These are phyloP conservation scores for Beta corolliflora DNA, from an alignment of 179 eudicot genomes.

Conservation along the genomic window DNA sequence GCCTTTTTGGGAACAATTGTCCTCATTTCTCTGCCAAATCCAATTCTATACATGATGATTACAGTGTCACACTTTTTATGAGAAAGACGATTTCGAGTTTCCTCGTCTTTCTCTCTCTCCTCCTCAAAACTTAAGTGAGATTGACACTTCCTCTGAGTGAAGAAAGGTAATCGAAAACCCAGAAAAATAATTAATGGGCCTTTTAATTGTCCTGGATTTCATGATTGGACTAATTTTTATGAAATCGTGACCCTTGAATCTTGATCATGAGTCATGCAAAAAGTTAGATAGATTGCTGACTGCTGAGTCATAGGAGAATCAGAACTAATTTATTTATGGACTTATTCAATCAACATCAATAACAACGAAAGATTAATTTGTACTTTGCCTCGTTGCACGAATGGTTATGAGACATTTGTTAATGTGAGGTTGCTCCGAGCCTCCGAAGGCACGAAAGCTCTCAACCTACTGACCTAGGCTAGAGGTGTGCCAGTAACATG, in stretches of 20 bases:
- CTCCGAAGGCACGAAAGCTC: too few species aligned
- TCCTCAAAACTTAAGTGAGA: slow-evolving; percentile 4
- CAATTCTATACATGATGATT: slow-evolving; percentile 41
- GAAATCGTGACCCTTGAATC: not conserved
- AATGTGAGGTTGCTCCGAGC: too few species aligned
- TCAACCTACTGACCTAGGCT: too few species aligned
- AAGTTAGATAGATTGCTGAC: slow-evolving; percentile 9
- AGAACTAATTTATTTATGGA: not conserved
- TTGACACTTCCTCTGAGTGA: not conserved
- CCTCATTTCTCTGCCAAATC: slow-evolving; percentile 38
- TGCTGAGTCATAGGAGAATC: slow-evolving; percentile 30
- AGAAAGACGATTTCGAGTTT: not conserved
- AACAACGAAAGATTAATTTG: too few species aligned
- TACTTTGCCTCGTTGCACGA: too few species aligned
- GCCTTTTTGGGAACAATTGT: slow-evolving; percentile 33
- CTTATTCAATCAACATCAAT: not conserved
- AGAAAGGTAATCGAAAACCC: too few species aligned
- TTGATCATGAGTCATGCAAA: not conserved
- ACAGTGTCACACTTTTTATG: too few species aligned
- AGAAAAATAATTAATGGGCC: too few species aligned
- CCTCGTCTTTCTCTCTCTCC: not conserved
- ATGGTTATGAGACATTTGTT: too few species aligned
- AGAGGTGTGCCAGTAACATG: too few species aligned
- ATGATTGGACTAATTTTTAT: not conserved
- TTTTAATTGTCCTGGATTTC: not conserved